Conservation (phyloP, 331 rosid species). For the Saraca asoca region DNA sequence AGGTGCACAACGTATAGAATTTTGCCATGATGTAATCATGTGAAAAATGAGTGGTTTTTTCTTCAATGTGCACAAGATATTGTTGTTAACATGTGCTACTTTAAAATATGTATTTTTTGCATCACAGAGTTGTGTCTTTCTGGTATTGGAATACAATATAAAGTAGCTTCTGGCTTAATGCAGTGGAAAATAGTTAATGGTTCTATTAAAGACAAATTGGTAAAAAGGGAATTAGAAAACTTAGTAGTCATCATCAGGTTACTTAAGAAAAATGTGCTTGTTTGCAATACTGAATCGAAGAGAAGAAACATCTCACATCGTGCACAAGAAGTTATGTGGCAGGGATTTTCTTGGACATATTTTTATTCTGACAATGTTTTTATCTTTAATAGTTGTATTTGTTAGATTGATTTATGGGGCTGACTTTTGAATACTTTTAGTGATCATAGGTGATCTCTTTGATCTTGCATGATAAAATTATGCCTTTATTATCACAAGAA, state of each 20-base stretch:
- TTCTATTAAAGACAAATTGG: neutral
- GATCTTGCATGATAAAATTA: neutral
- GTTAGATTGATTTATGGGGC: neutral
- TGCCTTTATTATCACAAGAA: neutral
- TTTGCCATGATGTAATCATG: neutral
- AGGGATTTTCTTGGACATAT: neutral
- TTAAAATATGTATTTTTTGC: neutral
- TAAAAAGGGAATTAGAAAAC: neutral
- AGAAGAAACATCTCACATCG: too few species aligned
- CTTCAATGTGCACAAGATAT: neutral
- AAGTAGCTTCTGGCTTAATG: neutral
- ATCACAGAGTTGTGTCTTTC: neutral
- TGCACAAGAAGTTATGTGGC: too few species aligned
- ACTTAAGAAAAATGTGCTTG: too few species aligned
- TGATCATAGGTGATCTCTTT: neutral
- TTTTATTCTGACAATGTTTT: neutral
- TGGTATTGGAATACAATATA: neutral
- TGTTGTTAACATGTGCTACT: neutral
- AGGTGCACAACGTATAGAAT: neutral
- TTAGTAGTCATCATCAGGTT: neutral
- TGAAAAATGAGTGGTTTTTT: neutral
- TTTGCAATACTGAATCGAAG: too few species aligned
- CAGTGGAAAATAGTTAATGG: neutral
- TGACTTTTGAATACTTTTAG: neutral
- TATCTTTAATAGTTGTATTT: neutral